phyloP scores from a whole-genome alignment of 805 yeast species.

The Phaffomyces opuntiae region DNA sequence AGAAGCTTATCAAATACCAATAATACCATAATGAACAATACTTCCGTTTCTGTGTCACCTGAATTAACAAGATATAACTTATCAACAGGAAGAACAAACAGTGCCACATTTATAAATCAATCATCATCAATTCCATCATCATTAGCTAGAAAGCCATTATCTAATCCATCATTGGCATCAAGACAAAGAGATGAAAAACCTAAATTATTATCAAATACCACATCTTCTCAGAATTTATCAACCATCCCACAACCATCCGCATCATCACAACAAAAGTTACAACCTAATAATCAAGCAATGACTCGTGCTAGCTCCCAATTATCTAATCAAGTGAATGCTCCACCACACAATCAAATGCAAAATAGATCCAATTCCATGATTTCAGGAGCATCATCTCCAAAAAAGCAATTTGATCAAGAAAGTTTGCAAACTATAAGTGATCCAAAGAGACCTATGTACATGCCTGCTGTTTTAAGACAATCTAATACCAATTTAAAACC shows the following conservation, averaged over 20 bases:
- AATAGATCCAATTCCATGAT: background rate
- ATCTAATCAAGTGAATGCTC: conserved; percentile 3
- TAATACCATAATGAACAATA: background rate
- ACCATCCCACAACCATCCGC: background rate
- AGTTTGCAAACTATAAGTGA: conserved; percentile 63
- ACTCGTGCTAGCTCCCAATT: background rate
- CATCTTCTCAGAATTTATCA: conserved; percentile 9
- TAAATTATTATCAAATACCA: conserved; percentile 8
- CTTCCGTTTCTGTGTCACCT: conserved; percentile 3
- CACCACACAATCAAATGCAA: too few relatives aligned
- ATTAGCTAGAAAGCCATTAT: conserved; percentile 9
- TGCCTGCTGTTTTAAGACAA: conserved; percentile 80
- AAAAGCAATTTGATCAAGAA: conserved; percentile 5
- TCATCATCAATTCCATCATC: conserved; percentile 9
- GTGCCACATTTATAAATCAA: conserved; percentile 1
- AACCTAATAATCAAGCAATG: background rate
- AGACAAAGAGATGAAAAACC: conserved; percentile 6
- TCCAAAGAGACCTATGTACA: conserved; percentile 79
- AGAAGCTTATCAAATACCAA: background rate
- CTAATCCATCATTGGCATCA: conserved; percentile 14
- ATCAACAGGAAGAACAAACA: background rate
- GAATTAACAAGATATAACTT: conserved; percentile 2
- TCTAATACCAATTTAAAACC: conserved; percentile 35
- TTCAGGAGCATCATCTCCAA: conserved; percentile 20
- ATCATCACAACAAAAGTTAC: background rate